These are phyloP conservation scores for Cytospora paraplurivora DNA, from an alignment of 2,329 filamentous ascomycete species.

Conservation along the genomic window DNA sequence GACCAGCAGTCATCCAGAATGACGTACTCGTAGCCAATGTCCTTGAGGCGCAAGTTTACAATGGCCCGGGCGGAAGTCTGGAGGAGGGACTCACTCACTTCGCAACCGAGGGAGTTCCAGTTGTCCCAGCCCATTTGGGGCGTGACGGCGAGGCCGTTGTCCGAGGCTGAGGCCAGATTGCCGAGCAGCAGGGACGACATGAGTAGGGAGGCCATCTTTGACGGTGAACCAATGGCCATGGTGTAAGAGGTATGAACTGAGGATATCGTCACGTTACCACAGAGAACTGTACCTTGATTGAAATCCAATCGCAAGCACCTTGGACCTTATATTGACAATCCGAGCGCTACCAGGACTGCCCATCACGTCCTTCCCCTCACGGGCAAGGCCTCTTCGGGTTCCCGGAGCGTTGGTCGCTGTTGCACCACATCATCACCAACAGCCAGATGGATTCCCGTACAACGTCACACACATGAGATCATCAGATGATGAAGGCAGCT, in stretches of 20 bases:
- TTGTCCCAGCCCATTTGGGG: slow-evolving; percentile 31
- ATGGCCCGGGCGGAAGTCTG: slow-evolving; percentile 31
- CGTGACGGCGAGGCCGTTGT: slow-evolving; percentile 27
- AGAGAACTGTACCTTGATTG: neutral
- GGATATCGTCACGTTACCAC: neutral
- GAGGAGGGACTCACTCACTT: slow-evolving; percentile 30
- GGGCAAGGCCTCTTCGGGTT: neutral
- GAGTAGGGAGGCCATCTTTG: slow-evolving; percentile 13
- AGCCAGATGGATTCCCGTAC: neutral
- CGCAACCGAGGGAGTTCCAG: slow-evolving; percentile 33
- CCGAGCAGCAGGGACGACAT: slow-evolving; percentile 17
- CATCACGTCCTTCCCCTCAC: neutral
- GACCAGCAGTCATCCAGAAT: slow-evolving; percentile 43
- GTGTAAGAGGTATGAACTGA: neutral
- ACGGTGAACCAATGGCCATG: neutral
- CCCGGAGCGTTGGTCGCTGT: neutral
- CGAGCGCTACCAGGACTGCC: neutral
- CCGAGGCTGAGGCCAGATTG: neutral
- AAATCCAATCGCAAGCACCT: too few species aligned
- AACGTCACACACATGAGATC: too few species aligned
- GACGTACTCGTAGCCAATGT: slow-evolving; percentile 37
- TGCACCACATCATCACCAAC: neutral
- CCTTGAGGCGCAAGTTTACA: slow-evolving; percentile 34
- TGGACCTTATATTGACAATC: neutral
- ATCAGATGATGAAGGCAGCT: too few species aligned